A percentile compares a stretch with the other conserved stretches of the same genome.
These are phyloP conservation scores for Ogataea saltuana DNA, from an alignment of 805 yeast species.

Conservation along the genomic window DNA sequence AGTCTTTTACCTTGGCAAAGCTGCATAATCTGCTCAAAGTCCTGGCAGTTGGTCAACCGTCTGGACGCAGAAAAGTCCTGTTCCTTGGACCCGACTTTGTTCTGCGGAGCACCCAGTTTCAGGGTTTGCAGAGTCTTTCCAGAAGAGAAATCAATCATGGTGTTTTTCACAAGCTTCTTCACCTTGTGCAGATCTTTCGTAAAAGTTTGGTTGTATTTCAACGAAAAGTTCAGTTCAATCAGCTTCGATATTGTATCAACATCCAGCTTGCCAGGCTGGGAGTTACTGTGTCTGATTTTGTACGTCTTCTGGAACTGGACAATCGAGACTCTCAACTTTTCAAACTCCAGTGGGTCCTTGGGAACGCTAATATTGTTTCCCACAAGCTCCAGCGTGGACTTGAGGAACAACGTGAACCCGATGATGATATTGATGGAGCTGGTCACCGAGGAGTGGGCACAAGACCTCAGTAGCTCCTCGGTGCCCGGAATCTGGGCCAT, in stretches of 20 bases:
- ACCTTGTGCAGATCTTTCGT: conserved; percentile 38
- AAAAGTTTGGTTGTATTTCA: conserved; percentile 38
- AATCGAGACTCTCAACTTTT: conserved; percentile 64
- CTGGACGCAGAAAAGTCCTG: conserved; percentile 19
- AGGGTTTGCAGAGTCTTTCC: conserved; percentile 36
- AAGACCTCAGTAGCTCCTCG: conserved; percentile 23
- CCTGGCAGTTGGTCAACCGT: conserved; percentile 28
- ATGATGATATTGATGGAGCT: conserved; percentile 76
- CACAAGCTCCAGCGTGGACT: conserved; percentile 60
- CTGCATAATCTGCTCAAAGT: conserved; percentile 28
- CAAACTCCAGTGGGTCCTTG: conserved; percentile 82
- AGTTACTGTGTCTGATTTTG: conserved; percentile 13
- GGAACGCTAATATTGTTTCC: conserved; percentile 59
- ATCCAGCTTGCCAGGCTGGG: conserved; percentile 23
- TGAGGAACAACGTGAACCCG: conserved; percentile 71
- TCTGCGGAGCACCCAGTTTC: conserved; percentile 28
- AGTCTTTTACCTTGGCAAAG: conserved; percentile 34
- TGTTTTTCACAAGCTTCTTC: conserved; percentile 37
- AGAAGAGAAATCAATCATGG: conserved; percentile 39
- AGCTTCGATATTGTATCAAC: conserved; percentile 27
- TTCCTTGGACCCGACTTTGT: conserved; percentile 21
- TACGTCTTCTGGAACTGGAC: conserved; percentile 69
- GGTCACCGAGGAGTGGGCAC: conserved; percentile 19
- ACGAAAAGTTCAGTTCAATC: conserved; percentile 23
- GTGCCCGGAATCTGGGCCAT: conserved; percentile 36